Conservation (phyloP, 768 basidiomycete species). For the Strobilomyces dryophilus region DNA sequence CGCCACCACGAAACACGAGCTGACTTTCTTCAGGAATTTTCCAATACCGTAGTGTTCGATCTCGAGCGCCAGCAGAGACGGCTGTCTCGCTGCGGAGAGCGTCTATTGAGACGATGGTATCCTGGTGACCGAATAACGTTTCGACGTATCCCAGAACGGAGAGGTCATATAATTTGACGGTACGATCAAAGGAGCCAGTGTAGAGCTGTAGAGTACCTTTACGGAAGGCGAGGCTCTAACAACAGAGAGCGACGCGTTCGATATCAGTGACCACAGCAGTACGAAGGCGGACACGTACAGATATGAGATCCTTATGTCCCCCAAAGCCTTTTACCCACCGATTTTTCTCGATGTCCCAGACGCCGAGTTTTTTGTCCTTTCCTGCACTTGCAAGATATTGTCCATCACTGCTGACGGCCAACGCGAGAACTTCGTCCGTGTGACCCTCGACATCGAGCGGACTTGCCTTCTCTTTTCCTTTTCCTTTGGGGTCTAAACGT, state of each 20-base stretch:
- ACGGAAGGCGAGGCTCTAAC: conserved; percentile 67
- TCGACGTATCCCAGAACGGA: conserved; percentile 90
- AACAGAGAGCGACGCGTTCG: neutral
- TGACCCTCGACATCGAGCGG: conserved; percentile 61
- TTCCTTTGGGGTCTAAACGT: conserved; percentile 44
- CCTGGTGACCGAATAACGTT: conserved; percentile 96
- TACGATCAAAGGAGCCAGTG: conserved; percentile 80
- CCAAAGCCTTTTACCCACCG: conserved; percentile 78
- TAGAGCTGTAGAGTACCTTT: conserved; percentile 69
- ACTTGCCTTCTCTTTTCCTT: conserved; percentile 56
- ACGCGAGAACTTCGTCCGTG: conserved; percentile 76
- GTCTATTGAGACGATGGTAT: conserved; percentile 73
- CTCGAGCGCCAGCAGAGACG: conserved; percentile 83
- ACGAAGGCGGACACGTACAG: conserved; percentile 51
- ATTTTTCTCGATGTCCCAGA: conserved; percentile 79
- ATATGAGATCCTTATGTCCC: conserved; percentile 71
- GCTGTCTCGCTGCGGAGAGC: conserved; percentile 80
- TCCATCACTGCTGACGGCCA: conserved; percentile 85
- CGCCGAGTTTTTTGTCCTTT: conserved; percentile 72
- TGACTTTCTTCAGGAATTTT: conserved; percentile 95
- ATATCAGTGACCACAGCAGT: conserved; percentile 22
- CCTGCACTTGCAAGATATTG: conserved; percentile 85
- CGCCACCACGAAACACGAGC: conserved; percentile 95
- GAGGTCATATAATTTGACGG: conserved; percentile 82
- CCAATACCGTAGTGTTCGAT: conserved; percentile 93